Evolutionary conservation across 139 green algal genomes (phyloP), one percentile per base, ranked within the genome.

Genomic region (Tetradesmus obliquus): DNA sequence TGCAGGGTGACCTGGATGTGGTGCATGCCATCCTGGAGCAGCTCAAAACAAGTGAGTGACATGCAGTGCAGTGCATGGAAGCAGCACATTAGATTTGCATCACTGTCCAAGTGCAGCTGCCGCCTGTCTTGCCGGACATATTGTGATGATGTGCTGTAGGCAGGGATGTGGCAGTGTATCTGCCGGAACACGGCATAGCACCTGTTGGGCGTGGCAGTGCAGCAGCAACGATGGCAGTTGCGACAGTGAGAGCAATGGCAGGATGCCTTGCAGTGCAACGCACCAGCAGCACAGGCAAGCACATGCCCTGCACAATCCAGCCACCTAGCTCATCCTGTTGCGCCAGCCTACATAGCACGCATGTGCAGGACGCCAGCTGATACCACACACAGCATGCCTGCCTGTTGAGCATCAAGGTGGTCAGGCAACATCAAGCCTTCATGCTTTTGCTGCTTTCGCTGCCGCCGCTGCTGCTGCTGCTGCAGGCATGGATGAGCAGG

Each of bases 1-100:
- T 93, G 9, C 57, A 89, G 19, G 92, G 94, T 17, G 86, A 93
- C 0, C 87, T 93, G 79, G 84, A 94, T 20, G 86, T 87, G 58
- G 54, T 96, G 76, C 82, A 92, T 57, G 69, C 51, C 24, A 69
- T 96, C 13, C 69, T 96, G 19, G 90, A 95, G 3, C 90, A 93
- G 55, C 80, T 95, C 0, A 92, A 92, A 55, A 62, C 86, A 54
- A 82, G 93, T 93, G 55, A 87, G 91, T 86, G 51, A 55, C 54
- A 62, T 76, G 66, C 60, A 71, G 7, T 66, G 57, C 8, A 66
- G 57, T 66, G 57, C 57, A 66, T 66, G 57, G 6, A 7, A 66
- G 57, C 57, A 66, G 7, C 57, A 66, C 57, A 66, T 66, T 9
- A 76, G 8, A 4, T 71, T 71, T 71, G 60, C 8, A 71, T 15